phyloP scores from a whole-genome alignment of 2,329 filamentous ascomycete genomes.

The Sporothrix pseudoabietina region DNA sequence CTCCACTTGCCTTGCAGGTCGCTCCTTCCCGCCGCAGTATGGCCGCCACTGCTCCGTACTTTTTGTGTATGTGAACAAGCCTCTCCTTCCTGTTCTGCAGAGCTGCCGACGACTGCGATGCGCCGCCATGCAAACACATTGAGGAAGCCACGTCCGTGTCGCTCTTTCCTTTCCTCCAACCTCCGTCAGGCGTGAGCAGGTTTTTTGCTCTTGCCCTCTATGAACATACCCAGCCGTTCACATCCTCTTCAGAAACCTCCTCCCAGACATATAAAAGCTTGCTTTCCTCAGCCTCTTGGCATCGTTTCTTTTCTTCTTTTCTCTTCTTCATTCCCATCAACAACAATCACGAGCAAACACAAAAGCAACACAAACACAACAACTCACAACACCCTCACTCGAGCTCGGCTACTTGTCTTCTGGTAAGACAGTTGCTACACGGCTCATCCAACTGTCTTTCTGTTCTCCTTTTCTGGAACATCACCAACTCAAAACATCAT shows the following conservation, averaged over 20 bases:
- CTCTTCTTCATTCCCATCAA: neutral
- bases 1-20: neutral
- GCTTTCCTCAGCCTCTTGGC: constrained; percentile 21
- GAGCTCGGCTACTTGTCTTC: constrained; percentile 20
- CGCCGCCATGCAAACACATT: neutral
- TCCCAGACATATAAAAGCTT: constrained; percentile 22
- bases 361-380: neutral
- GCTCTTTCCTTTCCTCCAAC: constrained; percentile 10
- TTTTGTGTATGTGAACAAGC: neutral
- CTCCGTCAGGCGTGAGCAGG: neutral
- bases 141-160: constrained; percentile 1
- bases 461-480: neutral
- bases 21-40: constrained; percentile 17
- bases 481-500: neutral
- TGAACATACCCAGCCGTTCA: neutral
- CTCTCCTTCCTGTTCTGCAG: neutral
- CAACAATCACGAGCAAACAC: neutral
- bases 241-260: neutral
- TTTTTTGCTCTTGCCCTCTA: neutral
- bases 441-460: neutral
- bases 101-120: neutral
- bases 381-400: neutral
- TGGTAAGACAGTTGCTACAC: constrained; percentile 13
- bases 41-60: neutral
- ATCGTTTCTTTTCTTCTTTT: neutral